Evolutionary conservation across 371 early-diverging fungal species (phyloP), one percentile per base, ranked within the genome.

Genomic region (Conidiobolus incongruus): DNA sequence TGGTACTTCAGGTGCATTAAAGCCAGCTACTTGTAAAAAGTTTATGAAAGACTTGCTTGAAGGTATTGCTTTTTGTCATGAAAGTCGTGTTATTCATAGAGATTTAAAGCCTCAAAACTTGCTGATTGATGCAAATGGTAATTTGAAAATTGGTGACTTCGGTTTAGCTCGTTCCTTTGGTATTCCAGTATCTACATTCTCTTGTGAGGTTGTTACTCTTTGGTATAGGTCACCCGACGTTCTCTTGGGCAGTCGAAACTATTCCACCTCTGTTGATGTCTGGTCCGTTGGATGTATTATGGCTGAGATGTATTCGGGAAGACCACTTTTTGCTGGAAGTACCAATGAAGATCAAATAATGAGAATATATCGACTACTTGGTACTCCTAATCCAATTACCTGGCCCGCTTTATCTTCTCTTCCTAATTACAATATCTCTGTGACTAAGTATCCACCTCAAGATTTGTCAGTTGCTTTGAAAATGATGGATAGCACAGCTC

Each of bases 281-380:
- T 99, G 99, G 99, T 89, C 90, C 12, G 80, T 87, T 2, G 99
- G 99, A 4, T 98, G 98, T 61, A 97, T 96, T 54, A 76, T 94
- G 72, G 89, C 88, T 33, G 98, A 94, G 54, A 91, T 88, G 81
- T 81, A 70, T 47, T 65, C 80, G 3, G 94, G 97, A 1, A 57
- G 81, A 33, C 96, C 98, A 1, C 60, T 98, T 29, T 98, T 96
- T 56, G 87, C 96, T 12, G 98, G 98, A 33, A 80, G 79, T 31
- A 82, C 77, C 50, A 87, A 81, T 48, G 70, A 77, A 44, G 93
- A 96, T 60, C 91, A 95, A 56, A 61, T 95, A 26, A 48, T 70
- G 45, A 73, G 75, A 57, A 92, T 96, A 36, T 91, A 87, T 62
- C 66, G 78, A 35, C 56, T 81, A 24, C 64, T 89, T 63, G 91